Evolutionary conservation across 495 filamentous ascomycete species (phyloP).

Genomic region (Talaromyces liani): DNA sequence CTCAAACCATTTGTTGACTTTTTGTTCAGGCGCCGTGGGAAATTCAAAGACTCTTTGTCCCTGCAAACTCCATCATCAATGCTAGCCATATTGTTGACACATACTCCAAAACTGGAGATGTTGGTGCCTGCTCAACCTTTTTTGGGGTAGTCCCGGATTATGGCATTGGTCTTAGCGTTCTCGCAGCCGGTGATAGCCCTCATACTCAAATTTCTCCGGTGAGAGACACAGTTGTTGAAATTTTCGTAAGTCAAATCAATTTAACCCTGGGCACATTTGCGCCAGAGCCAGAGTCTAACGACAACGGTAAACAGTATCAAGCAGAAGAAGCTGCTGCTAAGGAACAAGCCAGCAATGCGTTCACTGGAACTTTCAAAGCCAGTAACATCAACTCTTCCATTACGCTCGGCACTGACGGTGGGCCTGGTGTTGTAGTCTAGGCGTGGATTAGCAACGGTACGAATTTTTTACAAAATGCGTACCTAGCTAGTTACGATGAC

Average conservation of each 20-base stretch:
- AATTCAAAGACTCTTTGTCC: constrained; percentile 22
- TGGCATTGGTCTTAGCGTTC: constrained; percentile 22
- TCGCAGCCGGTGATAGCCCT: constrained; percentile 30
- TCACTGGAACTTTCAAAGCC: constrained; percentile 32
- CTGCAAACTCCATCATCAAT: not conserved
- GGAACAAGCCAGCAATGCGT: constrained; percentile 25
- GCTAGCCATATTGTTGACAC: constrained; percentile 31
- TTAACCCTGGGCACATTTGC: not conserved
- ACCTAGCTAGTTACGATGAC: not conserved
- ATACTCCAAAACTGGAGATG: constrained; percentile 48
- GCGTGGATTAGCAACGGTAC: constrained; percentile 45
- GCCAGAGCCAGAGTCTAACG: not conserved
- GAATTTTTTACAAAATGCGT: not conserved
- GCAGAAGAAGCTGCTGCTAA: constrained; percentile 33
- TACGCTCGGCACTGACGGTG: constrained; percentile 32
- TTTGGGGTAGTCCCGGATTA: not conserved
- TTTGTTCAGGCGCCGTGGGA: constrained; percentile 47
- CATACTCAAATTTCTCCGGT: constrained; percentile 33
- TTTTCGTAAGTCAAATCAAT: not conserved
- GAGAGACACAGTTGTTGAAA: not conserved
- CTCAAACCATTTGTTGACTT: not conserved
- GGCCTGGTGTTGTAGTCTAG: constrained; percentile 35
- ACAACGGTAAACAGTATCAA: not conserved
- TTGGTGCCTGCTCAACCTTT: not conserved
- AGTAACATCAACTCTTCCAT: constrained; percentile 32